phyloP scores from a whole-genome alignment of 257 asterid genomes.

The Nicotiana undulata region DNA sequence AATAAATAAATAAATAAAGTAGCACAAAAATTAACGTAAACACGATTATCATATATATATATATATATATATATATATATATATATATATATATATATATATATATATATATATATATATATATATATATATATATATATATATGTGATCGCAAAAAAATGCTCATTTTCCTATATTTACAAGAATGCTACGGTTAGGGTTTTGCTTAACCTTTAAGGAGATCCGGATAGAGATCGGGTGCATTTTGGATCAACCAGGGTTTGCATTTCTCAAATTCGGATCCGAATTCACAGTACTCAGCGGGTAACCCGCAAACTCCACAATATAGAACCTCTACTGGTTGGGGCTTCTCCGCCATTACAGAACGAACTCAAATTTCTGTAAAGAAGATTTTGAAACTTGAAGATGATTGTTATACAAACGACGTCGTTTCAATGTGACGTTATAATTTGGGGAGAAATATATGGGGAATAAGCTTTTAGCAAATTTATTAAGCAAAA shows the following conservation, averaged over 20 bases:
- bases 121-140: too few relatives aligned
- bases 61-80: too few relatives aligned
- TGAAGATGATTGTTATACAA: background rate
- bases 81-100: too few relatives aligned
- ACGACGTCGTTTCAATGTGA: background rate
- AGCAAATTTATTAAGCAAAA: background rate
- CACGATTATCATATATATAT: too few relatives aligned
- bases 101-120: too few relatives aligned
- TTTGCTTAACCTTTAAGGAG: constrained; percentile 58
- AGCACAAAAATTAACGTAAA: too few relatives aligned
- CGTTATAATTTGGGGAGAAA: background rate
- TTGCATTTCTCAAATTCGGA: constrained; percentile 91
- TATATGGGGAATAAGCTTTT: background rate
- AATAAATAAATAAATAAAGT: background rate
- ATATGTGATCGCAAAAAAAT: too few relatives aligned
- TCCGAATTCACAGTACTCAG: constrained; percentile 97
- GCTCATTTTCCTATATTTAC: too few relatives aligned
- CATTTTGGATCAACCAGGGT: constrained; percentile 87
- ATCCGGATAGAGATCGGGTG: constrained; percentile 74
- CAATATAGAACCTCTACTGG: constrained; percentile 67
- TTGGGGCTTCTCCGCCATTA: constrained; percentile 78
- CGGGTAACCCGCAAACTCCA: constrained; percentile 80
- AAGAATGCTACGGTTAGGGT: background rate
- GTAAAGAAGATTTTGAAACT: background rate
- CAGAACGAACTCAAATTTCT: background rate